Conservation (phyloP, 345 rosid genomes). For the Eucalyptus pauciflora region DNA sequence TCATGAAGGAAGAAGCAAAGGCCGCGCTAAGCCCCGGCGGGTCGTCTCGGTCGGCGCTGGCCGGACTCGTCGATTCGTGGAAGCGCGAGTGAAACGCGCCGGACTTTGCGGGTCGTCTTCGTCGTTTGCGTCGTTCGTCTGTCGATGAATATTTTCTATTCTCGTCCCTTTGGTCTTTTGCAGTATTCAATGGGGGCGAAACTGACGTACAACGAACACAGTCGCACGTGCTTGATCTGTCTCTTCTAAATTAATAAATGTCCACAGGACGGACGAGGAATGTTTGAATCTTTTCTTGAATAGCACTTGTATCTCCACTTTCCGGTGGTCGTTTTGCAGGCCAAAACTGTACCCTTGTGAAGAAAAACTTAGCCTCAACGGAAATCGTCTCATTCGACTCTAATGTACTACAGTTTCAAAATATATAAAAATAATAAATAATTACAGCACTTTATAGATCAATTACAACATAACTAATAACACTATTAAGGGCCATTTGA, state of each 20-base stretch:
- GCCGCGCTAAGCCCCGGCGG: constrained; percentile 27
- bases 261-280: background rate
- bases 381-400: background rate
- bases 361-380: background rate
- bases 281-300: background rate
- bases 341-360: background rate
- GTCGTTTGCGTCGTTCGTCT: background rate
- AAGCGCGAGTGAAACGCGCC: background rate
- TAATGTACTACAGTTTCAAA: background rate
- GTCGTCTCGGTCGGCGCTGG: constrained; percentile 20
- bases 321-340: background rate
- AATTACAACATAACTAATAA: background rate
- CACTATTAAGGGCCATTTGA: too few species aligned
- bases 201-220: background rate
- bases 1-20: constrained; percentile 2
- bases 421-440: too few species aligned
- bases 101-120: background rate
- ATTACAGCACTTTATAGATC: background rate
- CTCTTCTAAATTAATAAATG: background rate
- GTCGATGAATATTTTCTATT: background rate
- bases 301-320: background rate
- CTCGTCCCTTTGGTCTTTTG: background rate
- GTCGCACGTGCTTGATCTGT: background rate
- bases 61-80: constrained; percentile 2
- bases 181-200: background rate